Conservation (phyloP, 2,329 filamentous ascomycete genomes). For the Huntiella savannae region DNA sequence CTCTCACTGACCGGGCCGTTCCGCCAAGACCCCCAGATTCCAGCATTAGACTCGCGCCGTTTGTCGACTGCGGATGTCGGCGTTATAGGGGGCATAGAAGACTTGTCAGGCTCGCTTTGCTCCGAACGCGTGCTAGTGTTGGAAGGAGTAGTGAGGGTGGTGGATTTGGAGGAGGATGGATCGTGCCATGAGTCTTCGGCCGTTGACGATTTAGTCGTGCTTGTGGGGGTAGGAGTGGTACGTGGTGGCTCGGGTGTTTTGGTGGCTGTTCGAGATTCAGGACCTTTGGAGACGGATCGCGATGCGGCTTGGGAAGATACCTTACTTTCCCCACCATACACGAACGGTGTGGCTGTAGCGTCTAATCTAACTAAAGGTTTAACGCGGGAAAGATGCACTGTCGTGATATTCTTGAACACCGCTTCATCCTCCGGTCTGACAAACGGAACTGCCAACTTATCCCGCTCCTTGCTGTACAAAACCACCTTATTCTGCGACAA, state of each 20-base stretch:
- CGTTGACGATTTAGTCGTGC: background rate
- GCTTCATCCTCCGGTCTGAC: conserved; percentile 78
- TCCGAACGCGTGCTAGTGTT: conserved; percentile 6
- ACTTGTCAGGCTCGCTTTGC: conserved; percentile 4
- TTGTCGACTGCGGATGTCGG: conserved; percentile 10
- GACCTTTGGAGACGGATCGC: conserved; percentile 5
- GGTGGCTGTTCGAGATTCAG: conserved; percentile 1
- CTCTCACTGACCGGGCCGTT: conserved; percentile 32
- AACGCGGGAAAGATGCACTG: conserved; percentile 35
- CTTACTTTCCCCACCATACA: conserved; percentile 20
- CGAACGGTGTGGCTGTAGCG: conserved; percentile 21
- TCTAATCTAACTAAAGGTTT: conserved; percentile 43
- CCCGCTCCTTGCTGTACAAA: conserved; percentile 68
- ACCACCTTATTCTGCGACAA: conserved; percentile 84
- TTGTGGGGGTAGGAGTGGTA: conserved; percentile 9
- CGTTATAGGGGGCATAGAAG: conserved; percentile 15
- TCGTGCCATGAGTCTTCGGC: conserved; percentile 6
- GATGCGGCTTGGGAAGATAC: conserved; percentile 2
- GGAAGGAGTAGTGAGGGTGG: conserved; percentile 3
- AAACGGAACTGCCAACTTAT: conserved; percentile 76
- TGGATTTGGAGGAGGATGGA: conserved; percentile 2
- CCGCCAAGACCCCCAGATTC: conserved; percentile 56
- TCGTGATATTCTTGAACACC: conserved; percentile 59
- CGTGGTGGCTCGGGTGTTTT: conserved; percentile 13
- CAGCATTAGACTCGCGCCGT: conserved; percentile 17